Base-by-base conservation (phyloP, 371 early-diverging fungal species). In the Mortierella sp. region DNA sequence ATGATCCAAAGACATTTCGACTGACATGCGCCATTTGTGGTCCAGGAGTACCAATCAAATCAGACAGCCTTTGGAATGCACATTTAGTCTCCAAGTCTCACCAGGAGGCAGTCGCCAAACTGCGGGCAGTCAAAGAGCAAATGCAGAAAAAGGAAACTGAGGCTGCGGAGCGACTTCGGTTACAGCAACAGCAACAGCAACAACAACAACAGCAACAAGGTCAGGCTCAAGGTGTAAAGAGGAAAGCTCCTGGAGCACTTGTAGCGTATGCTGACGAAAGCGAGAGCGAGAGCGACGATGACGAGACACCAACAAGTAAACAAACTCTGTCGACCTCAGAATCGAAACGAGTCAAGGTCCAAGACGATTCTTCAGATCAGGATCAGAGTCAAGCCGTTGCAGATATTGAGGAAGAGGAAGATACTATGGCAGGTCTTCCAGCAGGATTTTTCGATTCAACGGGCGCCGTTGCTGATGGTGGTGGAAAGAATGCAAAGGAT, bases 21-120 rank as follows among this genome's bases (percentile, higher is more conserved):
- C 59, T 81, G 28, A 75, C 77, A 39, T 81, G 83, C 61, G 83
- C 77, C 64, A 81, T 81, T 47, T 81, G 83, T 70, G 83, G 83
- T 14, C 83, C 83, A 5, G 62, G 39, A 16, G 68, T 68, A 0
- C 70, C 67, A 62, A 81, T 81, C 54, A 81, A 73, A 60, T 81
- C 83, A 16, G 83, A 81, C 49, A 73, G 61, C 24, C 77, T 81
- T n/a, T 81, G 83, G 83, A 81, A 73, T 49, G 83, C 83, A 18
- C 83, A 81, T 39, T 60, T 81, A 64, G 77, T 81, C 70, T 81
- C 83, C 35, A 81, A 81, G 24, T 37, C 73, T 35, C 83, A 81
- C 51, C 73, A 73, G 32, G 83, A 81, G 20, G 77, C 83, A 9
- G 83, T 81, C 32, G 68, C 77, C 10, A 75, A 76, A 39, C 62